phyloP scores from a whole-genome alignment of 306 rosid species.

The Vigna unguiculata region DNA sequence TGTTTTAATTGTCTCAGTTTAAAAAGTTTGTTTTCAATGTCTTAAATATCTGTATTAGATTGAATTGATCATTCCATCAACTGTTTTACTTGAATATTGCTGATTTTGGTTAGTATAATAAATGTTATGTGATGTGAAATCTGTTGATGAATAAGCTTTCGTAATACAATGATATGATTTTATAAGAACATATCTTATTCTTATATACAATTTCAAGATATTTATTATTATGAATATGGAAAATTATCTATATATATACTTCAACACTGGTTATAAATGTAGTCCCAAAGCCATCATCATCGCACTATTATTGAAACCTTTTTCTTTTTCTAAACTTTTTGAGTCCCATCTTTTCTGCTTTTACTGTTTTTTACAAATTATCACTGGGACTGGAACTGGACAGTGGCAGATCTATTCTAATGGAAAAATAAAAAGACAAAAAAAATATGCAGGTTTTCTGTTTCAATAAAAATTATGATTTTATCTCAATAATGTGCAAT shows the following conservation, averaged over 20 bases:
- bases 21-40: background rate
- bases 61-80: background rate
- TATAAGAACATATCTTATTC: too few species aligned
- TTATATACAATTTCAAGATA: too few species aligned
- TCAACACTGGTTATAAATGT: too few species aligned
- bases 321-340: slow-evolving; percentile 41
- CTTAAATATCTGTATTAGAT: background rate
- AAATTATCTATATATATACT: slow-evolving; percentile 1
- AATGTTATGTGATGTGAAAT: background rate
- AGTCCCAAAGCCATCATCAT: slow-evolving; percentile 55
- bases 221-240: slow-evolving; percentile 3
- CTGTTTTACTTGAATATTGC: background rate
- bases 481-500: background rate
- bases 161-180: too few species aligned
- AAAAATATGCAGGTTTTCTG: background rate
- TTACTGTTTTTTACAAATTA: slow-evolving; percentile 44
- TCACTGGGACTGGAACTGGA: slow-evolving; percentile 49
- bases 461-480: background rate
- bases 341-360: slow-evolving; percentile 54
- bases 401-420: slow-evolving; percentile 18
- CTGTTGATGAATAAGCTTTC: background rate
- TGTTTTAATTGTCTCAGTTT: background rate
- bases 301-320: slow-evolving; percentile 48
- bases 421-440: background rate
- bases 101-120: background rate